Evolutionary conservation across 192 early-diverging fungal species (phyloP), one percentile per base, ranked within the genome.

Genomic region (Jimgerdemannia lactiflua): DNA sequence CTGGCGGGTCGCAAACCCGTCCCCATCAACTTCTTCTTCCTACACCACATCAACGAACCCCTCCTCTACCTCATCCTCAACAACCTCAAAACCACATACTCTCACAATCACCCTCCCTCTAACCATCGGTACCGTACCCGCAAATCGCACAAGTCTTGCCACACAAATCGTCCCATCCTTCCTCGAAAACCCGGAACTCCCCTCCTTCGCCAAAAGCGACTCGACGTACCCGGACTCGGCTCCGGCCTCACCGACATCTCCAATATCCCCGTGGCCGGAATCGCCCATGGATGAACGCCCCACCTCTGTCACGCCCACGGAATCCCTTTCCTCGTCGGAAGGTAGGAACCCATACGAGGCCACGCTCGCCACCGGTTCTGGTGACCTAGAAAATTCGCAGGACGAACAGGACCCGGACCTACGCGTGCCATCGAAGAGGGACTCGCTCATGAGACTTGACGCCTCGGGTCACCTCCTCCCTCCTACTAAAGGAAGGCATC

Each of bases 171-270:
- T 72, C 18, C 64, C 70, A 44, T 54, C 65, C 39, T 66, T 68
- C 42, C 42, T 80, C 7, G 71, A 74, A 18, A 67, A 69, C 64
- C 68, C 69, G 29, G 11, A 74, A 17, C 70, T 74, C 41, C 70
- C 41, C 3, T 41, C 74, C 41, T 59, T 63, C 4, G 43, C 42
- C 17, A 20, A 64, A 2, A 18, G 17, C 40, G 71, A 80, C 6
- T 29, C 76, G 40, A 74, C 74, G n/a, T 3, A 40, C 17, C 73
- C 74, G n/a, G 70, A 73, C 59, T 65, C 67, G n/a, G 71, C 72
- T 17, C 44, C 66, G 4, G 70, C 75, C 3, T 76, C 79, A 4
- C 71, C 79, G 17, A 18, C 69, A 6, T 59, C 49, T 14, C 49
- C 49, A 10, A 59, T 59, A 10, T 59, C 49, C 49, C 49, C 49